These are phyloP conservation scores for Ceratobasidium sp. DNA, from an alignment of 1,284 basidiomycete species.

Conservation along the genomic window DNA sequence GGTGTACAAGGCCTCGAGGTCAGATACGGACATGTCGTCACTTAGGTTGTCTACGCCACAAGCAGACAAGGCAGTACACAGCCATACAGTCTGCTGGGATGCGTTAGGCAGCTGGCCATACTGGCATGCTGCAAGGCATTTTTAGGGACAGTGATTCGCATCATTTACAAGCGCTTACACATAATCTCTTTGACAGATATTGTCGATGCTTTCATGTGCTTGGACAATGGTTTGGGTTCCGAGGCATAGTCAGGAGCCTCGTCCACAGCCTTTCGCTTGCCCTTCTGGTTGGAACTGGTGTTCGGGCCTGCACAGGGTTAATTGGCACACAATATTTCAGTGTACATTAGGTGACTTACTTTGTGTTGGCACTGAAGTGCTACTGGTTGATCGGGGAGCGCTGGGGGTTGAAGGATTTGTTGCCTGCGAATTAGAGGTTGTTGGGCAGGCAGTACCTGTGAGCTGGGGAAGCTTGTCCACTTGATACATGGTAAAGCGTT, in stretches of 20 bases:
- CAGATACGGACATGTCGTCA: not conserved
- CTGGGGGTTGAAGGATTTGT: too few relatives aligned
- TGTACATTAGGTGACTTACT: not conserved
- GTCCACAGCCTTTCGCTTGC: not conserved
- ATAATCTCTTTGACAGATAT: not conserved
- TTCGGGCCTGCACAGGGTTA: not conserved
- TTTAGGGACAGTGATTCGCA: not conserved
- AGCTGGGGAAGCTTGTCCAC: not conserved
- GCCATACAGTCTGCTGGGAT: not conserved
- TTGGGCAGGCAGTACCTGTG: not conserved
- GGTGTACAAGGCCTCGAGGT: not conserved
- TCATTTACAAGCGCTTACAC: not conserved
- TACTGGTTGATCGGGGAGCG: not conserved
- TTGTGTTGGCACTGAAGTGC: not conserved
- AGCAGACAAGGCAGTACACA: too few relatives aligned
- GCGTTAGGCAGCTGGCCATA: not conserved
- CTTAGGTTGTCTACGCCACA: not conserved
- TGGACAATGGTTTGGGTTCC: not conserved
- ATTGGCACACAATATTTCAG: not conserved
- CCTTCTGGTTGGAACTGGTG: not conserved
- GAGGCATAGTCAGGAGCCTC: not conserved
- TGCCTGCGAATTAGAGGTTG: too few relatives aligned
- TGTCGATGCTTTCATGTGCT: not conserved
- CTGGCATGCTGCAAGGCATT: not conserved
- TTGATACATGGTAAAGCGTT: not conserved